Base-by-base conservation (phyloP, 2,329 filamentous ascomycete genomes). In the Periconia sp. region DNA sequence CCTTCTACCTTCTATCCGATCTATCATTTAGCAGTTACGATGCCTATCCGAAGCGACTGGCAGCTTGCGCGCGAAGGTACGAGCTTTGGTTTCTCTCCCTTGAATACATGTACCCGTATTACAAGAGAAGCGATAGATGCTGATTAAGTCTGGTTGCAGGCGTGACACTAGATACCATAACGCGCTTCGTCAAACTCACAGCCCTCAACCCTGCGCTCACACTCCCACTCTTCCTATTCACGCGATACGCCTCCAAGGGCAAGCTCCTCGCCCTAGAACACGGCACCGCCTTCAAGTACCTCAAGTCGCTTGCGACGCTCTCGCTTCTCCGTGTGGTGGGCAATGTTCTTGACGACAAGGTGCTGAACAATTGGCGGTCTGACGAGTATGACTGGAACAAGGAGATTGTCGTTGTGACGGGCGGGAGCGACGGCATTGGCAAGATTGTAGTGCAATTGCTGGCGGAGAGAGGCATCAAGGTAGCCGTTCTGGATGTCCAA, bases 401-500 rank as follows among this genome's bases (percentile, higher is more conserved):
- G 37, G 87, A 91, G 71, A 77, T 91, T 36, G 84, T 88, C 3
- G 73, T 91, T 30, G 78, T 92, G 15, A 92, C 88, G 0, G 88
- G 89, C 6, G 88, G 88, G 6, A 83, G 85, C 29, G 82, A 82
- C 42, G 88, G 88, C 0, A 90, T 92, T 58, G 88, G 88, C 11
- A 81, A 79, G 15, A 72, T 79, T 25, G 77, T 89, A 3, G 86
- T 87, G 11, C 76, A 78, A 51, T 66, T 85, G 39, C 74, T 94
- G n/a, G 84, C 82, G 0, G 80, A 84, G 63, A 74, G 72, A 47
- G 81, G 80, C 1, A 75, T 88, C 54, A 87, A 81, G 52, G 85
- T 91, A 23, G 85, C 85, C 0, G 84, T 91, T 2, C 65, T 92
- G 24, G 88, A 92, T 69, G 77, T 89, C 23, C 82, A 86, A 56